phyloP scores from a whole-genome alignment of 2,329 filamentous ascomycete species.

The Capronia coronata region DNA sequence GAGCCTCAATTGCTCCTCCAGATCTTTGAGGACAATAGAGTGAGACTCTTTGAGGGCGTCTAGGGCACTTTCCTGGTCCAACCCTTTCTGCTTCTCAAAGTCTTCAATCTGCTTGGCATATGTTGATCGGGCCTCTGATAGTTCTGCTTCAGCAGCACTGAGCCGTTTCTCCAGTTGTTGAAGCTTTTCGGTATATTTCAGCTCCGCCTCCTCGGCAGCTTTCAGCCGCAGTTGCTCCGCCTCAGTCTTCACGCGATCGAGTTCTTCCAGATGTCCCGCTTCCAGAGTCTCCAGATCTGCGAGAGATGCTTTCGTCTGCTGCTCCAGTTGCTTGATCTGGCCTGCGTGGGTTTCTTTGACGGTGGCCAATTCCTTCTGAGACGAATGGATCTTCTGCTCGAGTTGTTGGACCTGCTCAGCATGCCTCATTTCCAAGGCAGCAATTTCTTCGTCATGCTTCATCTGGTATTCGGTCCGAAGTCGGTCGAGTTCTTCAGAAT shows the following conservation, averaged over 20 bases:
- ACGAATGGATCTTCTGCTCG: constrained; percentile 33
- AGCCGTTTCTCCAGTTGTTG: constrained; percentile 17
- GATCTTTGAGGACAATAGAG: constrained; percentile 27
- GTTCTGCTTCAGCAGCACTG: constrained; percentile 12
- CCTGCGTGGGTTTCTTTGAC: constrained; percentile 18
- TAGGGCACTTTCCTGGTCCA: constrained; percentile 18
- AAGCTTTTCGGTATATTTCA: constrained; percentile 12
- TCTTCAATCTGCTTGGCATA: constrained; percentile 34
- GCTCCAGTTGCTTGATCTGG: constrained; percentile 20
- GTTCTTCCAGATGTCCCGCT: constrained; percentile 17
- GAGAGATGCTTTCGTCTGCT: constrained; percentile 21
- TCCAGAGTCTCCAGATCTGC: constrained; percentile 18
- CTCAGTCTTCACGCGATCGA: constrained; percentile 17
- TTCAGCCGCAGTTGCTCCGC: constrained; percentile 13
- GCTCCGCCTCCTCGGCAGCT: constrained; percentile 16
- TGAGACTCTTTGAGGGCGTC: constrained; percentile 18
- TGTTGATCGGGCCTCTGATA: constrained; percentile 21
- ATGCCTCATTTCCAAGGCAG: constrained; percentile 29
- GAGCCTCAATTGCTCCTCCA: constrained; percentile 25
- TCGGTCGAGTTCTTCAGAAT: constrained; percentile 12
- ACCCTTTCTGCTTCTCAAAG: constrained; percentile 30
- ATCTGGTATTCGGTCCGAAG: constrained; percentile 6
- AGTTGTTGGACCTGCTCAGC: constrained; percentile 33
- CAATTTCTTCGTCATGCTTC: constrained; percentile 13
- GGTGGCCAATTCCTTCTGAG: constrained; percentile 30